These are phyloP conservation scores for Mortierella sp. DNA, from an alignment of 371 early-diverging fungal genomes.

Conservation along the genomic window DNA sequence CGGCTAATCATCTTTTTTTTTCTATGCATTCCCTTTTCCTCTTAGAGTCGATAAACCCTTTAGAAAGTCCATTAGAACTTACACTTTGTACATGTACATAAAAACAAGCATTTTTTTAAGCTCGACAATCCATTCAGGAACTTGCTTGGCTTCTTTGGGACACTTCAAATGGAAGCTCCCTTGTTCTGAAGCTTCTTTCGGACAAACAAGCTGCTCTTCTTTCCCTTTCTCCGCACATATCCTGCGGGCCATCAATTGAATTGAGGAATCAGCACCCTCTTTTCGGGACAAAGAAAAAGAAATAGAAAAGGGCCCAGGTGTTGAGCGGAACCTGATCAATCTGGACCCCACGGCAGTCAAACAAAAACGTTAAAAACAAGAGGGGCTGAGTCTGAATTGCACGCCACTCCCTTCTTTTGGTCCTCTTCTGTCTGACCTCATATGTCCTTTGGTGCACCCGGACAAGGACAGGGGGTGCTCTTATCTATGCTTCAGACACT, in stretches of 20 bases:
- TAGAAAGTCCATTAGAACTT: neutral
- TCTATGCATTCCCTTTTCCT: neutral
- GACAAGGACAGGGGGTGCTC: neutral
- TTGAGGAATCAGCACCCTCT: neutral
- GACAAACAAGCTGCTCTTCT: neutral
- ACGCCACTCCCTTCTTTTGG: neutral
- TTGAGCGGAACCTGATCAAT: neutral
- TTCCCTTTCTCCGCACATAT: neutral
- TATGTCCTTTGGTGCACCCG: neutral
- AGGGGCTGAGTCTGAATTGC: neutral
- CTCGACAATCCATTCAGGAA: neutral
- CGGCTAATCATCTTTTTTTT: neutral
- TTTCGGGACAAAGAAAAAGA: too few relatives aligned
- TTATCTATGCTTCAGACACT: slow-evolving; percentile 2
- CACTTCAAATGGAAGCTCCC: neutral
- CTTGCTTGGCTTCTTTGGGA: neutral
- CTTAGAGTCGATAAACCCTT: neutral
- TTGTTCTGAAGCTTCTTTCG: neutral
- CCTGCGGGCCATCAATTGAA: neutral
- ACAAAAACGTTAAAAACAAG: neutral
- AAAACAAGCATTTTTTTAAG: neutral
- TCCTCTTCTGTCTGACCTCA: neutral
- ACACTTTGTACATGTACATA: neutral
- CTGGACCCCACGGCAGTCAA: neutral
- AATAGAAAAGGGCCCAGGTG: neutral